phyloP scores from a whole-genome alignment of 2,329 filamentous ascomycete genomes.

The Dothideomycetidae sp. region DNA sequence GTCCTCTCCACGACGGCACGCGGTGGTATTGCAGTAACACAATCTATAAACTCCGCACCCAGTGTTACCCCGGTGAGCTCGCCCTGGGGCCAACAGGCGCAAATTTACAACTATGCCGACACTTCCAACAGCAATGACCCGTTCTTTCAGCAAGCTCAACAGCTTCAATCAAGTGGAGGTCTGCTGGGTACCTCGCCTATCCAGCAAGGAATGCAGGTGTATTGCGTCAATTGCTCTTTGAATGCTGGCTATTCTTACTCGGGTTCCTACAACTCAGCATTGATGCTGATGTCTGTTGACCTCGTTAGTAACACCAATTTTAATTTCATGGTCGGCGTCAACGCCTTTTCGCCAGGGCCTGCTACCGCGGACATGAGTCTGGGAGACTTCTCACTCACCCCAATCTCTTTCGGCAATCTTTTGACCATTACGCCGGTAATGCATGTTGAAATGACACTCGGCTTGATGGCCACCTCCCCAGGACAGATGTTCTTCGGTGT shows the following conservation, averaged over 20 bases:
- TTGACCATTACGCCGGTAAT: background rate
- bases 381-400: background rate
- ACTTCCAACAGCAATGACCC: too few species aligned
- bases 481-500: background rate
- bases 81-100: background rate
- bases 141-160: background rate
- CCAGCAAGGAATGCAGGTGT: background rate
- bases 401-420: background rate
- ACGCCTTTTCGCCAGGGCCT: background rate
- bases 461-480: background rate
- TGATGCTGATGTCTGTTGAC: background rate
- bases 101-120: background rate
- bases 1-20: too few species aligned
- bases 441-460: background rate
- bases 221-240: background rate
- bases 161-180: background rate
- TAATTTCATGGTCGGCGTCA: background rate
- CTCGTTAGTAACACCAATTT: background rate
- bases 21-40: too few species aligned
- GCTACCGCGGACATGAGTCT: background rate
- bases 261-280: background rate
- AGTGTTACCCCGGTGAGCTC: background rate
- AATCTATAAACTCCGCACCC: background rate
- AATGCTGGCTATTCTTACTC: background rate
- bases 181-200: background rate